Evolutionary conservation across 768 basidiomycete genomes (phyloP), one percentile per base, ranked within the genome.

Genomic region (Clitopilus passeckerianus): DNA sequence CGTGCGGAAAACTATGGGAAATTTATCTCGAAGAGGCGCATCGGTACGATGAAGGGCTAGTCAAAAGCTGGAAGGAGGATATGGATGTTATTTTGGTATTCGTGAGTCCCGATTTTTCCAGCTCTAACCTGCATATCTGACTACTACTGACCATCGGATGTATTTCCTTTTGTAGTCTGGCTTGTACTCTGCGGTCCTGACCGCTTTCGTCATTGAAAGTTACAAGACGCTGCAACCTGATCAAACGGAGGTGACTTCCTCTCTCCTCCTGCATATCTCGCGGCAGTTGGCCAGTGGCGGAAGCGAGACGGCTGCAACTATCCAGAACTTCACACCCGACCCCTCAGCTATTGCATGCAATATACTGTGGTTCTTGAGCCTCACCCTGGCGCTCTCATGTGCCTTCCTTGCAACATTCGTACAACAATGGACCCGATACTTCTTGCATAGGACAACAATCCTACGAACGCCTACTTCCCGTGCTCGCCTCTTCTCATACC

Each of bases 381-480:
- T 41, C 14, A 41, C n/a, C n/a, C 37, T 41, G 5, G 37, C 37
- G 37, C 37, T 41, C 3, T 15, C n/a, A 14, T 41, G 37, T 9
- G 37, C 37, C 37, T 41, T 41, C 12, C 37, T 41, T 41, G 37
- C 37, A 5, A 41, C 37, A 14, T 41, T 41, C 37, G 37, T 41
- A 5, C 37, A 41, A n/a, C 37, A 41, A 41, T 41, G 37, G 37
- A 41, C 37, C 12, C 37, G 37, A n/a, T n/a, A 41, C n/a, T 41
- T 78, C 58, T 61, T 72, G 24, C 69, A 75, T 12, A 63, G 73
- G 23, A 15, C 37, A 2, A 41, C 37, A 15, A 41, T 41, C 37
- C 37, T 41, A 15, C 37, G 37, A 41, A n/a, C 37, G 5, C 37
- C 37, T n/a, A n/a, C 37, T 15, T 14, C 37, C 10, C 37, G 37